These are phyloP conservation scores for Nakaseomyces nivariensis DNA, from an alignment of 1,139 yeast species.

Conservation along the genomic window DNA sequence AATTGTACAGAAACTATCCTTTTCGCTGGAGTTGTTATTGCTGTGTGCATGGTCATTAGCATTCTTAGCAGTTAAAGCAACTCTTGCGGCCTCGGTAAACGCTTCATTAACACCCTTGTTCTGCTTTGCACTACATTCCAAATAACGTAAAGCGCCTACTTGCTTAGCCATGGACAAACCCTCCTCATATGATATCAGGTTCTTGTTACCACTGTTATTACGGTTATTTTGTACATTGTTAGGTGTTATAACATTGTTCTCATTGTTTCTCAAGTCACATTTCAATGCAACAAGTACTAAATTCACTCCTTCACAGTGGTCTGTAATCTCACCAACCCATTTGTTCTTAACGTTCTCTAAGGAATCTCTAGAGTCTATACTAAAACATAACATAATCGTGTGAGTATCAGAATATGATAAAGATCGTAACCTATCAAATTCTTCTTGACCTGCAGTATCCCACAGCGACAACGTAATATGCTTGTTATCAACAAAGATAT, in stretches of 20 bases:
- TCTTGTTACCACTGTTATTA: conserved; percentile 32
- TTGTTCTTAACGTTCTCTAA: conserved; percentile 87
- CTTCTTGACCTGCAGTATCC: conserved; percentile 99
- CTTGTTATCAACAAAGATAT: conserved; percentile 89
- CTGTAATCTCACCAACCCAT: conserved; percentile 96
- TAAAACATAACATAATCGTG: conserved; percentile 91
- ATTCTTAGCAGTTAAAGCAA: conserved; percentile 59
- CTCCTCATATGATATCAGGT: conserved; percentile 67
- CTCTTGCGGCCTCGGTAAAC: conserved; percentile 92
- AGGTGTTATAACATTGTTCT: conserved; percentile 26
- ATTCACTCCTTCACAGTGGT: conserved; percentile 94
- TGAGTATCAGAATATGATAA: conserved; percentile 91
- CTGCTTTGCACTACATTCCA: conserved; percentile 90
- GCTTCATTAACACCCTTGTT: conserved; percentile 96
- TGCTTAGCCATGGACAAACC: conserved; percentile 79
- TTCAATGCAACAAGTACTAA: conserved; percentile 87
- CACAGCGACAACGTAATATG: conserved; percentile 87
- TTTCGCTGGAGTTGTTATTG: neutral
- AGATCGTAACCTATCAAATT: conserved; percentile 85
- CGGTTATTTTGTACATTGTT: conserved; percentile 17
- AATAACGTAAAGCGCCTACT: conserved; percentile 74
- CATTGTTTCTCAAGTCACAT: conserved; percentile 71
- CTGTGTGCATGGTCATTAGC: neutral
- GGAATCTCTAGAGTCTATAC: conserved; percentile 90
- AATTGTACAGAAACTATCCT: conserved; percentile 2